Conservation (phyloP, 768 basidiomycete genomes). For the Macrolepiota fuliginosa region DNA sequence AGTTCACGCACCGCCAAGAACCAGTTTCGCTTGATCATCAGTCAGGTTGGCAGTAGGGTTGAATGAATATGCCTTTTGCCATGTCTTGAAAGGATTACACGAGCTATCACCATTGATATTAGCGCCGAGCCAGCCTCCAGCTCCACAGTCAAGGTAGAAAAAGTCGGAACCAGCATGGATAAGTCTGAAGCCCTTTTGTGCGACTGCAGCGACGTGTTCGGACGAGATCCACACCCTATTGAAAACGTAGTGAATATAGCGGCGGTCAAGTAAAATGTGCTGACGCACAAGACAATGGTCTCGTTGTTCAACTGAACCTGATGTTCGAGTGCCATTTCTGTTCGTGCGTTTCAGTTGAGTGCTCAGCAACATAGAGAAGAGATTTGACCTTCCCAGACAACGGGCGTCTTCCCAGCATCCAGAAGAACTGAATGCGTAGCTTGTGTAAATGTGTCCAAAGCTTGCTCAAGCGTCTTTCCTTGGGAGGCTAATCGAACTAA, state of each 20-base stretch:
- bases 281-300: conserved; percentile 54
- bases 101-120: conserved; percentile 45
- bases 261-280: background rate
- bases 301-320: conserved; percentile 47
- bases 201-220: conserved; percentile 54
- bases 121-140: conserved; percentile 67
- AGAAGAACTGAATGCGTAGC: conserved; percentile 56
- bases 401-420: conserved; percentile 67
- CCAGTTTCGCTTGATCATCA: too few species aligned
- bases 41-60: too few species aligned
- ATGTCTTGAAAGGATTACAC: too few species aligned
- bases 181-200: too few species aligned
- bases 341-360: conserved; percentile 22
- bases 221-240: conserved; percentile 73
- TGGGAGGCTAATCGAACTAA: conserved; percentile 15
- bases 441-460: conserved; percentile 60
- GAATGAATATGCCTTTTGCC: too few species aligned
- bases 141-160: conserved; percentile 82
- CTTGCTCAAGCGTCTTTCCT: conserved; percentile 58
- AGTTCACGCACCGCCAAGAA: conserved; percentile 61
- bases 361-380: background rate
- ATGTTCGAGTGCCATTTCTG: conserved; percentile 73
- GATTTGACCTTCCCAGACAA: conserved; percentile 46
- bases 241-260: background rate
- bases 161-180: too few species aligned